Conservation (phyloP, 1,284 basidiomycete genomes). For the Pisolithus thermaeus region DNA sequence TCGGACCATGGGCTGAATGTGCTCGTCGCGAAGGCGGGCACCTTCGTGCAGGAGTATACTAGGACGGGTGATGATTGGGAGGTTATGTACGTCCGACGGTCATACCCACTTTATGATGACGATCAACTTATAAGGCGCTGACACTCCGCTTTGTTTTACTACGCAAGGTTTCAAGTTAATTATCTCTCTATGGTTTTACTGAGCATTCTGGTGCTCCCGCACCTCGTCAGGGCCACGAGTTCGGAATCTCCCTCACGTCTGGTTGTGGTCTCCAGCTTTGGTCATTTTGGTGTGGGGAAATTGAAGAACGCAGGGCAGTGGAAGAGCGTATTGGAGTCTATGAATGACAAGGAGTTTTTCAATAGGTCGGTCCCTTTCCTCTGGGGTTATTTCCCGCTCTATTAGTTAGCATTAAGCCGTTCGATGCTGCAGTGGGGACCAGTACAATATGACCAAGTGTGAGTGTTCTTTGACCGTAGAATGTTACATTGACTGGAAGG, state of each 20-base stretch:
- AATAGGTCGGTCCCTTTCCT: no score
- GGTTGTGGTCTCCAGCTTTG: constrained; percentile 22
- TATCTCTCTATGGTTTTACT: constrained; percentile 25
- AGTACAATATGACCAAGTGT: no score
- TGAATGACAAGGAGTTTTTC: constrained; percentile 8
- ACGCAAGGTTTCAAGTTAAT: constrained; percentile 24
- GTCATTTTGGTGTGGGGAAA: not conserved
- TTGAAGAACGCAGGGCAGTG: constrained; percentile 2
- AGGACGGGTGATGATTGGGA: constrained; percentile 20
- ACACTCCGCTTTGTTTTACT: constrained; percentile 12
- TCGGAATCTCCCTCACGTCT: constrained; percentile 18
- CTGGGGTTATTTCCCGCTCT: no score
- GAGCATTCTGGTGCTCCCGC: constrained; percentile 22
- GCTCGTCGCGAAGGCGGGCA: constrained; percentile 22
- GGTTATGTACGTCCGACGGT: constrained; percentile 10
- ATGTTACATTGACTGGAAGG: no score
- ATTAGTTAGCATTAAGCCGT: no score
- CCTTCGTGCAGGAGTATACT: constrained; percentile 6
- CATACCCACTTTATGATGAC: not conserved
- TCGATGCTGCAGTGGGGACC: no score
- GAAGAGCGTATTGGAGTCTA: constrained; percentile 10
- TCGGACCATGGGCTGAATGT: constrained; percentile 11
- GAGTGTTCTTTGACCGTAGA: no score
- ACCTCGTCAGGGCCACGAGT: constrained; percentile 16
- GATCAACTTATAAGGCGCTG: not conserved